Conservation (phyloP, 2,329 filamentous ascomycete genomes). For the Metarhizium guizhouense region DNA sequence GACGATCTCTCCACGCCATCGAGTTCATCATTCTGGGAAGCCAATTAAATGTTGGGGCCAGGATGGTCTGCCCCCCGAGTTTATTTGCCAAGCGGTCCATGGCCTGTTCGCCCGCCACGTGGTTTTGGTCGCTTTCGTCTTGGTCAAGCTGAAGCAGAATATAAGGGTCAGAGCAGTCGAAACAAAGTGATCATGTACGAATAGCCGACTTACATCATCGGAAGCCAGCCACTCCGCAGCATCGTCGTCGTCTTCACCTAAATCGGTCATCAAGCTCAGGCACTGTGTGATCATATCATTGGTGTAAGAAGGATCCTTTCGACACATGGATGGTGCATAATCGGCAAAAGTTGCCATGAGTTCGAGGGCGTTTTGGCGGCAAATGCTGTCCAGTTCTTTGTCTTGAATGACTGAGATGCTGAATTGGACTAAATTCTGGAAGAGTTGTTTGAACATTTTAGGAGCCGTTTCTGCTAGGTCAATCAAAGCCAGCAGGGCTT, state of each 20-base stretch:
- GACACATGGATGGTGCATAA: slow-evolving; percentile 87
- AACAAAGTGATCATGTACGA: background rate
- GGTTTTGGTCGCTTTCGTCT: slow-evolving; percentile 94
- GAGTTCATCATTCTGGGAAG: slow-evolving; percentile 96
- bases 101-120: slow-evolving; percentile 94
- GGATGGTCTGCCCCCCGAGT: slow-evolving; percentile 84
- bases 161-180: background rate
- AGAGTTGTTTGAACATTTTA: slow-evolving; percentile 96
- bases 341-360: slow-evolving; percentile 98
- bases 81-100: slow-evolving; percentile 98
- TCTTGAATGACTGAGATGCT: slow-evolving; percentile 90
- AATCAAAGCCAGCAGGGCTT: slow-evolving; percentile 82
- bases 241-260: slow-evolving; percentile 90
- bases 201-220: slow-evolving; percentile 61
- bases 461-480: slow-evolving; percentile 90
- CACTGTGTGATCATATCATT: slow-evolving; percentile 98
- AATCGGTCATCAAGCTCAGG: slow-evolving; percentile 94
- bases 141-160: slow-evolving; percentile 59
- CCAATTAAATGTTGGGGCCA: slow-evolving; percentile 94
- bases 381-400: slow-evolving; percentile 84
- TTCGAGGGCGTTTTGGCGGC: slow-evolving; percentile 89
- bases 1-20: slow-evolving; percentile 85
- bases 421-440: slow-evolving; percentile 86
- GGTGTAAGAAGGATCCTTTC: slow-evolving; percentile 85
- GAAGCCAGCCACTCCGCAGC: slow-evolving; percentile 86